Evolutionary conservation across 2,329 filamentous ascomycete species (phyloP), one percentile per base, ranked within the genome.

Genomic region (Bipolaris gigantea): DNA sequence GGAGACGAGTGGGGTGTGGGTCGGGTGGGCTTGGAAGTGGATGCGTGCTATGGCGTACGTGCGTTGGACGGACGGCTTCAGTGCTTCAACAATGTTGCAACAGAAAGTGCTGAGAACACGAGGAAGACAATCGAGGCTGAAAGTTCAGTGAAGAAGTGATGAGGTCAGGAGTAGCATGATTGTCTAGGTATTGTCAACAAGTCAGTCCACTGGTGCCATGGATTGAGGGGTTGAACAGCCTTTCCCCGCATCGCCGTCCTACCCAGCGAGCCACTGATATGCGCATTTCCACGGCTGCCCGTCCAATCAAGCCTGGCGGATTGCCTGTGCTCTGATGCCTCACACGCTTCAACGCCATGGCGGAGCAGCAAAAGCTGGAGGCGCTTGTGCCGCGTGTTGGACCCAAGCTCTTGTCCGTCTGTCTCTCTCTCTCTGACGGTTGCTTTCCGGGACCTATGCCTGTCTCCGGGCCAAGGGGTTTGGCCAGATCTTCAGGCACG

Each of bases 221-320:
- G 41, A 59, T 55, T 55, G 62, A 65, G 64, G 64, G 64, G 64
- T 60, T 49, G 54, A 43, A 54, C 43, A 56, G 55, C 57, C 33
- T 58, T 63, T 60, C 61, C 63, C 63, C 63, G 64, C 64, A 64
- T 64, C 53, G 51, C 55, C 61, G 54, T 57, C 56, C 57, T 64
- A 56, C 55, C 45, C 49, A 50, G 33, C 33, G 51, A 60, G 57
- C 54, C 59, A 60, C 60, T 62, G 61, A 57, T 43, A 38, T 38
- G 54, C 48, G 16, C 30, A 32, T 47, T 56, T 35, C 53, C 43
- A 57, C 42, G n/a, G 55, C 32, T 25, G 25, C 33, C 40, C 32
- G 36, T 34, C 64, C 64, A 66, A 65, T 66, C 55, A 61, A 53
- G 38, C 34, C 0, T 19, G 44, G 32, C 49, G 56, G 33, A 53